Conservation (phyloP, 768 basidiomycete genomes). For the Termitomyces sp. region DNA sequence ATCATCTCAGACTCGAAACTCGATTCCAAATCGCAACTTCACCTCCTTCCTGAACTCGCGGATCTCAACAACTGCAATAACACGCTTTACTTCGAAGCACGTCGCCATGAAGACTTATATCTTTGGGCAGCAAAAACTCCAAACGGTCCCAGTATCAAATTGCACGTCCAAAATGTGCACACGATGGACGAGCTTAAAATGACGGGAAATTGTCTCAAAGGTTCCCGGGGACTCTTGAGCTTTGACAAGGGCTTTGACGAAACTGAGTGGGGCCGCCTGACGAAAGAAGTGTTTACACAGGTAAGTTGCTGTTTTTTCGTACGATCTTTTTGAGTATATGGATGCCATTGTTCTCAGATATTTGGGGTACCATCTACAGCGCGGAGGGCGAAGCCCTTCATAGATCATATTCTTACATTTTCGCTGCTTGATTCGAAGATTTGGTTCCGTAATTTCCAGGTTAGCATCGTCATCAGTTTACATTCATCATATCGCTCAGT, state of each 20-base stretch:
- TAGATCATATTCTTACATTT: constrained; percentile 97
- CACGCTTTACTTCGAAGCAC: constrained; percentile 93
- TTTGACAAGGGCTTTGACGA: constrained; percentile 91
- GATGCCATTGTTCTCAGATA: constrained; percentile 49
- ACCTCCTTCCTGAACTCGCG: constrained; percentile 91
- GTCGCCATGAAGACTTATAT: constrained; percentile 93
- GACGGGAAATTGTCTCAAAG: constrained; percentile 98
- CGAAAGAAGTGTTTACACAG: constrained; percentile 93
- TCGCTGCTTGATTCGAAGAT: constrained; percentile 94
- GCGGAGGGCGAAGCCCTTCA: constrained; percentile 90
- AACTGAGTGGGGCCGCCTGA: constrained; percentile 78
- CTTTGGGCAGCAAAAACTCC: constrained; percentile 96
- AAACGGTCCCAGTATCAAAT: constrained; percentile 94
- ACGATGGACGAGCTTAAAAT: constrained; percentile 99
- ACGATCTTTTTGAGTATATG: not conserved
- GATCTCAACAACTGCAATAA: constrained; percentile 99
- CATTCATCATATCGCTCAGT: not conserved
- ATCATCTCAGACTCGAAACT: constrained; percentile 80
- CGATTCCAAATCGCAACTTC: constrained; percentile 91
- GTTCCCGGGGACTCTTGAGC: constrained; percentile 85
- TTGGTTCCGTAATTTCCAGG: constrained; percentile 99
- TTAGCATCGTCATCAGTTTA: constrained; percentile 25
- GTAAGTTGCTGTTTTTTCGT: constrained; percentile 40
- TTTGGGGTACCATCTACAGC: constrained; percentile 94
- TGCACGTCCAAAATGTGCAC: constrained; percentile 98